A percentile compares a stretch with the other conserved stretches of the same genome.
Conservation (phyloP, 108 stramenopile genomes). For the Bacterosira constricta region DNA sequence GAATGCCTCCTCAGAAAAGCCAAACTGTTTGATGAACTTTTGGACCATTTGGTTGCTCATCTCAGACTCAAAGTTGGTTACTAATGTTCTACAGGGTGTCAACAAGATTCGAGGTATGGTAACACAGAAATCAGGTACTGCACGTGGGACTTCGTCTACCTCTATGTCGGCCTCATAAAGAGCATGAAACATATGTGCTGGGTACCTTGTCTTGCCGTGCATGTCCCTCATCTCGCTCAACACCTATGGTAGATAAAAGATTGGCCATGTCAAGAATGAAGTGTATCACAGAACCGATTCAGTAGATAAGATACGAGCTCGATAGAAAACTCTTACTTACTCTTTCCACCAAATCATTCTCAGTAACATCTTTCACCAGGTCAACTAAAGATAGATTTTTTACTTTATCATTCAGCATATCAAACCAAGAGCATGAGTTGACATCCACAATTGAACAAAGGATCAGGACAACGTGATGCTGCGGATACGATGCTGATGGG, state of each 20-base stretch:
- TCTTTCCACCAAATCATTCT: background rate
- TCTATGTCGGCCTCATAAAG: constrained; percentile 2
- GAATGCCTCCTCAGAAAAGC: constrained; percentile 13
- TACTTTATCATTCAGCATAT: constrained; percentile 9
- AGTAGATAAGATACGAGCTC: too few species aligned
- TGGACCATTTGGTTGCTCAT: constrained; percentile 31
- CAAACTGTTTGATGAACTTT: constrained; percentile 5
- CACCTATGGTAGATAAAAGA: background rate
- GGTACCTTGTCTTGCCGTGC: constrained; percentile 22
- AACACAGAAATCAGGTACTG: constrained; percentile 24
- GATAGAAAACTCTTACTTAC: too few species aligned
- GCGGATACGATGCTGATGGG: too few species aligned
- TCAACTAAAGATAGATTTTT: background rate
- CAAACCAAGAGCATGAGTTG: constrained; percentile 10
- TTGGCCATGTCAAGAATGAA: too few species aligned
- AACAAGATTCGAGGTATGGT: constrained; percentile 18
- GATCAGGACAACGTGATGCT: background rate
- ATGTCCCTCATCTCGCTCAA: constrained; percentile 15
- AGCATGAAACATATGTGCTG: constrained; percentile 13
- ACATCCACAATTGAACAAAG: background rate
- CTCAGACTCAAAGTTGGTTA: constrained; percentile 14
- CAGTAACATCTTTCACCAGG: background rate
- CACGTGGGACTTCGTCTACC: background rate
- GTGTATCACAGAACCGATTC: too few species aligned
- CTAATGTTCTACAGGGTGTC: constrained; percentile 3